phyloP scores from a whole-genome alignment of 176 grass and related monocot species.

The Juncus inflexus region DNA sequence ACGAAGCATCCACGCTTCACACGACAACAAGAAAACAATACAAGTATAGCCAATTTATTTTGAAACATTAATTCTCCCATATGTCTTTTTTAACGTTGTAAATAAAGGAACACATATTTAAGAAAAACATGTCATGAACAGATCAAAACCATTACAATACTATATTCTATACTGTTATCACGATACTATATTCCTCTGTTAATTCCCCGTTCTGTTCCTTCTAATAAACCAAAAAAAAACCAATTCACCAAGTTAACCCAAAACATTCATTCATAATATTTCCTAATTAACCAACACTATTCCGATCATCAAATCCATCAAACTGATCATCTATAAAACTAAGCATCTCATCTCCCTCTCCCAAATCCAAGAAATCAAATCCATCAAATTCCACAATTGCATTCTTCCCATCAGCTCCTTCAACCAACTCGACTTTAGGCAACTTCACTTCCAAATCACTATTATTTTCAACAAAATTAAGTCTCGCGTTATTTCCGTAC shows the following conservation, averaged over 20 bases:
- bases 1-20: no score
- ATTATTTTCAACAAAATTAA: conserved; percentile 33
- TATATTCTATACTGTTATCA: no score
- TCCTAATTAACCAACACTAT: not conserved
- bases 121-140: no score
- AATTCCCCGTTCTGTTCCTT: no score
- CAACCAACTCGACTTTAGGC: not conserved
- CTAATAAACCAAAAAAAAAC: no score
- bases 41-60: no score
- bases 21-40: no score
- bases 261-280: not conserved
- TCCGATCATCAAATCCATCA: conserved; percentile 5
- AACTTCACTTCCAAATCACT: not conserved
- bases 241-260: not conserved
- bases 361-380: not conserved
- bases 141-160: no score
- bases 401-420: conserved; percentile 18
- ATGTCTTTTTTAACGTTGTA: no score
- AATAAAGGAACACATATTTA: no score
- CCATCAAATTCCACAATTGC: conserved; percentile 4
- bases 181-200: no score
- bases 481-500: conserved; percentile 19
- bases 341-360: conserved; percentile 31
- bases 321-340: conserved; percentile 34
- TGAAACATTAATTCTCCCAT: no score